A percentile compares a stretch with the other conserved stretches of the same genome.
Conservation (phyloP, 441 rosid genomes). For the Jatropha multifida region DNA sequence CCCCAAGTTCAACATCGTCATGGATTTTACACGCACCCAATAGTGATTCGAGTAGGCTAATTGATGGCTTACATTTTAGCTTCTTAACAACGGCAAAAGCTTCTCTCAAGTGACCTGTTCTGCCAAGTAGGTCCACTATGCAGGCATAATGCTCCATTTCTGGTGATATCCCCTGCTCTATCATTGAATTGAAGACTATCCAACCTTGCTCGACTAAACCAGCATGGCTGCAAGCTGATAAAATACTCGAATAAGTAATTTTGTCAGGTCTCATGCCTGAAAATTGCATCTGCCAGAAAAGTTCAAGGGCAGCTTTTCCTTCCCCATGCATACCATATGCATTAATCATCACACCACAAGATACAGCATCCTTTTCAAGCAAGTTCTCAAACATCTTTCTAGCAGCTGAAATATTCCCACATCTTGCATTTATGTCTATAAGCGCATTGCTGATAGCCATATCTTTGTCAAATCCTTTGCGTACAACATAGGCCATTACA, state of each 20-base stretch:
- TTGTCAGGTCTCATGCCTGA: slow-evolving; percentile 50
- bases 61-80: slow-evolving; percentile 60
- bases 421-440: slow-evolving; percentile 63
- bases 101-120: slow-evolving; percentile 56
- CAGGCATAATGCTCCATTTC: slow-evolving; percentile 70
- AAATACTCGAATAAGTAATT: slow-evolving; percentile 52
- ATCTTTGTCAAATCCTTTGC: slow-evolving; percentile 39
- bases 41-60: slow-evolving; percentile 61
- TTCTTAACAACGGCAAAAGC: slow-evolving; percentile 54
- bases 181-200: slow-evolving; percentile 50
- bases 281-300: slow-evolving; percentile 50
- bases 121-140: slow-evolving; percentile 63
- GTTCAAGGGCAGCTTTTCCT: slow-evolving; percentile 42
- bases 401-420: slow-evolving; percentile 55
- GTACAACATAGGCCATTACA: slow-evolving; percentile 41
- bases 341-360: slow-evolving; percentile 75
- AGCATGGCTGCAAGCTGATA: slow-evolving; percentile 71
- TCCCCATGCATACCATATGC: slow-evolving; percentile 70
- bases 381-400: slow-evolving; percentile 46
- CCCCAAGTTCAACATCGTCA: slow-evolving; percentile 59
- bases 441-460: slow-evolving; percentile 56
- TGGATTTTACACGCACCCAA: slow-evolving; percentile 43
- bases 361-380: slow-evolving; percentile 43
- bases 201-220: slow-evolving; percentile 61
- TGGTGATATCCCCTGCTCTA: slow-evolving; percentile 40